Base-by-base conservation (phyloP, 176 grass and related monocot species). In the Carex kokanica region DNA sequence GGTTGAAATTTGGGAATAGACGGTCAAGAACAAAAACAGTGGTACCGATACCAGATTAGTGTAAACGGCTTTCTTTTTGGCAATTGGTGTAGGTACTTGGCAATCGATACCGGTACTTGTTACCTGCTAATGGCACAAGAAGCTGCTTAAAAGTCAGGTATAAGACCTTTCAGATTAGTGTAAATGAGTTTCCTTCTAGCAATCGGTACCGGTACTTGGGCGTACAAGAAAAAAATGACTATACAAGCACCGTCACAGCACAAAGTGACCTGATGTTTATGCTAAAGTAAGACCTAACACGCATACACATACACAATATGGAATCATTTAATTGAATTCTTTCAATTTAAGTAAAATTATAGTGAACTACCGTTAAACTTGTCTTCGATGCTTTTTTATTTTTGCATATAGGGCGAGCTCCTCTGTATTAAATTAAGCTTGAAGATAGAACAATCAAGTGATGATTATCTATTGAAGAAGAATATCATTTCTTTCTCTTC, bases 211-310 rank as follows among this genome's bases (percentile, higher is more conserved):
- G 11, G 84, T 93, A 91, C 85, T 53, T 93, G 18, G 84, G 6
- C 34, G 86, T 91, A 8, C 87, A 91, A 2, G 58, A 58, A 93
- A 84, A 84, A 21, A 97, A 81, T 2, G 94, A 97, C 6, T 91
- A 87, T 80, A 89, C 91, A 20, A 97, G 87, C 55, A 90, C 85
- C 13, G 91, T 93, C 58, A 89, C 91, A 41, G 94, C 90, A 59
- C 91, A 86, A 29, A 97, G 78, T 2, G 94, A 97, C 6, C 94
- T 89, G 32, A 93, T 82, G 83, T 81, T 97, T 86, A 90, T 58
- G 86, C 85, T 79, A 45, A 91, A 89, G 87, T 97, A 97, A 88
- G 93, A 93, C 71, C 90, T 81, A 41, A 93, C 78, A 81, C 83
- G 91, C 86, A 90, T 57, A 84, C 84, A 41, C 38, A 41, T 14